Evolutionary conservation across 306 rosid genomes (phyloP), one percentile per base, ranked within the genome.

Genomic region (Ceratonia siliqua): DNA sequence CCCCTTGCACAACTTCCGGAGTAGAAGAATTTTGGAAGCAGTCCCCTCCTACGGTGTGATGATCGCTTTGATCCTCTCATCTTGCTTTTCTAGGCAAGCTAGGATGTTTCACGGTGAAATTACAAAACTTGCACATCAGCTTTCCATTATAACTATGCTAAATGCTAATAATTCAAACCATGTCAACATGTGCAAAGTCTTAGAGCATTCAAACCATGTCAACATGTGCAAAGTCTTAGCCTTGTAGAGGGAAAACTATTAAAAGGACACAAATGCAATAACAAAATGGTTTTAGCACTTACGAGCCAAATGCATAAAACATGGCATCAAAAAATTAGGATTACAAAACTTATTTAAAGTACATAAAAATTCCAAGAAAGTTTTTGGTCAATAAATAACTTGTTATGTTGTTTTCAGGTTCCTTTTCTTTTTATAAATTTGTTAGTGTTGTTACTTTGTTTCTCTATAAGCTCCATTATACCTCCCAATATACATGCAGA

Each of bases 151-250:
- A 20, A 28, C 14, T 72, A 28, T 6, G 32, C n/a, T 41, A 54
- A n/a, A n/a, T n/a, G n/a, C n/a, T n/a, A n/a, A 35, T 28, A 62
- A 52, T 53, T 73, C 63, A 73, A 43, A 41, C 39, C 55, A 71
- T 54, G 46, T 18, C 42, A 35, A 33, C n/a, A n/a, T n/a, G n/a
- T n/a, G n/a, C n/a, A n/a, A n/a, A n/a, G n/a, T n/a, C n/a, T n/a
- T n/a, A n/a, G n/a, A n/a, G n/a, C n/a, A n/a, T n/a, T n/a, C n/a
- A n/a, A n/a, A n/a, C n/a, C n/a, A n/a, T n/a, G n/a, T n/a, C 32
- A 71, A 54, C 32, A 57, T 22, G 63, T 17, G 70, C 5, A 8
- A 24, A 52, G 24, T 53, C 41, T 53, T 22, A 30, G 55, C 35
- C 61, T 24, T 67, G 59, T 30, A n/a, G n/a, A n/a, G n/a, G n/a